A percentile compares a stretch with the other conserved stretches of the same genome.
These are phyloP conservation scores for Plasmodium adleri DNA, from an alignment of 169 alveolate genomes.

Conservation along the genomic window DNA sequence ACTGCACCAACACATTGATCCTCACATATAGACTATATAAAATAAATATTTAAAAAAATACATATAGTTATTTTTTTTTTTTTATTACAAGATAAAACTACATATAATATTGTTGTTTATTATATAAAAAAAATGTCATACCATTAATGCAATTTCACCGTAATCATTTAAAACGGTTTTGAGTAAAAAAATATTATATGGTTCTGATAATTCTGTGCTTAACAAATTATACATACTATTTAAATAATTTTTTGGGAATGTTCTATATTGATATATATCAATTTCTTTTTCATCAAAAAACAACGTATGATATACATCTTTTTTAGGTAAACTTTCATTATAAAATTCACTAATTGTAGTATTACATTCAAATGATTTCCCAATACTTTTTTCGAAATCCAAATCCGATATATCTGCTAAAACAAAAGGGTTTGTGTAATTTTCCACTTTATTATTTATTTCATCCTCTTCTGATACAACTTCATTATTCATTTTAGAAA, in stretches of 20 bases:
- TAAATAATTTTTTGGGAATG: slow-evolving; percentile 65
- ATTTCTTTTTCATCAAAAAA: slow-evolving; percentile 46
- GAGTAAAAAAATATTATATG: slow-evolving; percentile 69
- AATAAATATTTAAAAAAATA: slow-evolving; percentile 5
- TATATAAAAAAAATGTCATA: slow-evolving; percentile 21
- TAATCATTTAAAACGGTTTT: slow-evolving; percentile 68
- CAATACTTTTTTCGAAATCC: slow-evolving; percentile 41
- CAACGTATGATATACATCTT: slow-evolving; percentile 39
- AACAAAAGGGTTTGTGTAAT: slow-evolving; percentile 13
- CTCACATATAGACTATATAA: slow-evolving; percentile 38
- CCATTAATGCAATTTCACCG: slow-evolving; percentile 70
- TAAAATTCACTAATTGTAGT: not conserved
- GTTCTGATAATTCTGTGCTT: slow-evolving; percentile 74
- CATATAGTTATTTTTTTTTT: not conserved
- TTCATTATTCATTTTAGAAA: slow-evolving; percentile 18
- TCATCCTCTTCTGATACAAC: slow-evolving; percentile 24
- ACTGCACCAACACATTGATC: slow-evolving; percentile 72
- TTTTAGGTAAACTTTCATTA: slow-evolving; percentile 23
- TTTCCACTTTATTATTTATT: slow-evolving; percentile 40
- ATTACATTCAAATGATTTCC: slow-evolving; percentile 11
- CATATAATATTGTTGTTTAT: not conserved
- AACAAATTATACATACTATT: slow-evolving; percentile 60
- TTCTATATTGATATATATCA: slow-evolving; percentile 50
- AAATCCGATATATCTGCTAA: slow-evolving; percentile 35
- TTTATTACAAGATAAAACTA: too few relatives aligned